Percentiles rank a stretch among this genome's conserved stretches.
Evolutionary conservation across 108 stramenopile genomes (phyloP).

Genomic region (Hondaea fermentalgiana): DNA sequence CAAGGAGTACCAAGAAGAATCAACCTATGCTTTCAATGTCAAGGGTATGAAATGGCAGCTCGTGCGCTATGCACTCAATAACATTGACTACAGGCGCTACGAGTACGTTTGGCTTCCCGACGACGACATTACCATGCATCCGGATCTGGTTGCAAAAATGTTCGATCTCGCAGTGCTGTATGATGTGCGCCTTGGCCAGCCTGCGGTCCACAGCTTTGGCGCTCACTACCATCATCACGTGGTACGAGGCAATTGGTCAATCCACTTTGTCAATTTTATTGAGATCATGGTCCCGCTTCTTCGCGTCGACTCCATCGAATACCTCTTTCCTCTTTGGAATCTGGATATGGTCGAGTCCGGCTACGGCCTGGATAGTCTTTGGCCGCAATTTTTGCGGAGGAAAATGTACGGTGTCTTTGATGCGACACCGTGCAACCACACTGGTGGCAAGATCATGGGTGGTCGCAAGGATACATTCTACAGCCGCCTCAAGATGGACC

Average conservation of each 20-base stretch:
- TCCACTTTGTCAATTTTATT: not conserved
- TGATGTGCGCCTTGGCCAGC: not conserved
- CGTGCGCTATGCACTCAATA: not conserved
- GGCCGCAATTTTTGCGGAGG: not conserved
- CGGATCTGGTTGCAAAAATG: not conserved
- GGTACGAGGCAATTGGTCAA: not conserved
- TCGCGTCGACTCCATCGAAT: not conserved
- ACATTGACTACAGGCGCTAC: not conserved
- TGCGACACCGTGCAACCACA: not conserved
- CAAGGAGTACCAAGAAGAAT: not conserved
- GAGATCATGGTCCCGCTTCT: not conserved
- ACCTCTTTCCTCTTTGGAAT: not conserved
- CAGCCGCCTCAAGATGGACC: not conserved
- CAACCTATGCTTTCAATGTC: not conserved
- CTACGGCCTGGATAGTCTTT: not conserved
- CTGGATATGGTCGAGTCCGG: not conserved
- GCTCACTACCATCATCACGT: not conserved
- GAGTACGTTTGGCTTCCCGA: conserved; percentile 13
- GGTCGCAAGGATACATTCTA: not conserved
- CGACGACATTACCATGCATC: not conserved
- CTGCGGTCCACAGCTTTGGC: not conserved
- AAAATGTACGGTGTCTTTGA: not conserved
- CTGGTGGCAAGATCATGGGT: not conserved
- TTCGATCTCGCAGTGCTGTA: not conserved
- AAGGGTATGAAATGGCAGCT: conserved; percentile 11